These are phyloP conservation scores for Chlorencoelia australis DNA, from an alignment of 2,329 filamentous ascomycete species.

Conservation along the genomic window DNA sequence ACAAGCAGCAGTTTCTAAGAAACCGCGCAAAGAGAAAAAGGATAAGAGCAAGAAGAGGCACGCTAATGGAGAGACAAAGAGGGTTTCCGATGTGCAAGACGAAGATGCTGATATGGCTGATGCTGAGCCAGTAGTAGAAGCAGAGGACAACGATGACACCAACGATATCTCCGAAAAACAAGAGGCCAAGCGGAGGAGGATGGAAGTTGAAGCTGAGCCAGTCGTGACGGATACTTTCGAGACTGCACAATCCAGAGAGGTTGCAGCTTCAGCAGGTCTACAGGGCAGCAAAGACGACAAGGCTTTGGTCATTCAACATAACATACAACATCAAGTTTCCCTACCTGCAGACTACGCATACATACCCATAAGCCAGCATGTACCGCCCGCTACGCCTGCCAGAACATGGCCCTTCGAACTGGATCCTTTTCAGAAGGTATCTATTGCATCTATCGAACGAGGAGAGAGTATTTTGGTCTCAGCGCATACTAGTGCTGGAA, in stretches of 20 bases:
- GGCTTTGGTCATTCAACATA: slow-evolving; percentile 82
- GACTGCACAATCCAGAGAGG: slow-evolving; percentile 85
- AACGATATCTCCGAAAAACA: slow-evolving; percentile 36
- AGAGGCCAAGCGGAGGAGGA: slow-evolving; percentile 52
- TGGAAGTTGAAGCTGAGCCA: slow-evolving; percentile 58
- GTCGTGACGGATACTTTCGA: slow-evolving; percentile 90
- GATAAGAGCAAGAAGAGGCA: slow-evolving; percentile 77
- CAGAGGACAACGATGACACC: slow-evolving; percentile 26
- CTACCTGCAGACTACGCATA: slow-evolving; percentile 92
- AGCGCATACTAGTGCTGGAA: slow-evolving; percentile 93
- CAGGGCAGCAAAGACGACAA: slow-evolving; percentile 23
- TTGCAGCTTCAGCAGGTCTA: slow-evolving; percentile 47
- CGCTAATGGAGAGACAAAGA: slow-evolving; percentile 68
- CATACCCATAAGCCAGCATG: slow-evolving; percentile 88
- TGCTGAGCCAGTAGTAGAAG: slow-evolving; percentile 8
- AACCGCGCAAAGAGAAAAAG: slow-evolving; percentile 36
- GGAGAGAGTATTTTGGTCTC: slow-evolving; percentile 96
- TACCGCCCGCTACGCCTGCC: slow-evolving; percentile 77
- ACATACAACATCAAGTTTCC: slow-evolving; percentile 96
- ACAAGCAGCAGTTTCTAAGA: slow-evolving; percentile 31
- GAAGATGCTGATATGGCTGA: slow-evolving; percentile 56
- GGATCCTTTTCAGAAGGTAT: slow-evolving; percentile 93
- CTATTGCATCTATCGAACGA: slow-evolving; percentile 88
- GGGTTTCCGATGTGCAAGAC: slow-evolving; percentile 41
- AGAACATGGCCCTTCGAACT: slow-evolving; percentile 80